These are phyloP conservation scores for Fusarium sp. DNA, from an alignment of 2,329 filamentous ascomycete species.

Conservation along the genomic window DNA sequence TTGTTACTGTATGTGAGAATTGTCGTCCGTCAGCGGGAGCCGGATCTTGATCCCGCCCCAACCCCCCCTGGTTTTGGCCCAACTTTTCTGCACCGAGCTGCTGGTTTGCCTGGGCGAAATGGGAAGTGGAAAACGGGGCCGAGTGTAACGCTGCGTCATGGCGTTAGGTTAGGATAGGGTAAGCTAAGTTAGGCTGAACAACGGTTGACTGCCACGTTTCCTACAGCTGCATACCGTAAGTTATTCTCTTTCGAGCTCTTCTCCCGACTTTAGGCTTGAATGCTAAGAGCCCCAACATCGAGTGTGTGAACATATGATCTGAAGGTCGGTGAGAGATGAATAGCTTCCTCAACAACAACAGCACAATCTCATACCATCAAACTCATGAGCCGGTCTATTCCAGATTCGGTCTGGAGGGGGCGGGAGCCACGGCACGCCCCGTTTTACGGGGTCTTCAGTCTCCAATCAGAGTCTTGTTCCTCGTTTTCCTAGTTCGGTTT, in stretches of 20 bases:
- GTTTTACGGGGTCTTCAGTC: neutral
- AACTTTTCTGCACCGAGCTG: slow-evolving; percentile 40
- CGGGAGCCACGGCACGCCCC: slow-evolving; percentile 45
- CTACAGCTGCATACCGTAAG: slow-evolving; percentile 13
- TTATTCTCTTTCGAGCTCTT: slow-evolving; percentile 13
- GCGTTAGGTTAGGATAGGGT: neutral
- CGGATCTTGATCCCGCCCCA: slow-evolving; percentile 43
- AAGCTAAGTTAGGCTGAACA: slow-evolving; percentile 10
- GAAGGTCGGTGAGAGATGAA: neutral
- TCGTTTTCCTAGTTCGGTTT: neutral
- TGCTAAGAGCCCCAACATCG: neutral
- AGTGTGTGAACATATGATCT: neutral
- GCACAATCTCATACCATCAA: slow-evolving; percentile 1
- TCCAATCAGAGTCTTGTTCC: slow-evolving; percentile 36
- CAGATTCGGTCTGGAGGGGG: slow-evolving; percentile 30
- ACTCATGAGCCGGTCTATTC: slow-evolving; percentile 21
- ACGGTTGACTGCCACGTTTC: slow-evolving; percentile 27
- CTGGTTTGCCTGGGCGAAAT: slow-evolving; percentile 44
- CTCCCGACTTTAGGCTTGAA: slow-evolving; percentile 1
- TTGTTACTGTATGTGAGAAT: neutral
- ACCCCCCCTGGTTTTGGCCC: slow-evolving; percentile 11
- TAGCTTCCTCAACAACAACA: neutral
- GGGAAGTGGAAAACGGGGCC: slow-evolving; percentile 29
- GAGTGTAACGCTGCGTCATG: slow-evolving; percentile 37
- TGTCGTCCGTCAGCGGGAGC: slow-evolving; percentile 28